Evolutionary conservation across 2,329 filamentous ascomycete genomes (phyloP).

Genomic region (Calonectria leucothoes): DNA sequence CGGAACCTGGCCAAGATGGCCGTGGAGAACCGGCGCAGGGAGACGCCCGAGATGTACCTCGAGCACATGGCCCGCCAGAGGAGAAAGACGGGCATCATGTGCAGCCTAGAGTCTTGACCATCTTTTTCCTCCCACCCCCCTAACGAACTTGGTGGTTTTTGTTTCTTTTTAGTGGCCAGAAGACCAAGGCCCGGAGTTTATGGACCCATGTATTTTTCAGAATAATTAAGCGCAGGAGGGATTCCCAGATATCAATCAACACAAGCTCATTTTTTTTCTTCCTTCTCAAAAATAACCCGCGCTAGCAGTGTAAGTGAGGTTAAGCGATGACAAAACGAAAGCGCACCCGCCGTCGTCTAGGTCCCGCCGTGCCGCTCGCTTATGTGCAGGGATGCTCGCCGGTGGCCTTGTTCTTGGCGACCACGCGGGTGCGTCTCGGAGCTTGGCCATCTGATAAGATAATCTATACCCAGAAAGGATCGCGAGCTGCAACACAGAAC

Average conservation of each 20-base stretch:
- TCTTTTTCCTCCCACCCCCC: too few species aligned
- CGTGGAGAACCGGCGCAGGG: neutral
- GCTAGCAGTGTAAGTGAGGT: too few species aligned
- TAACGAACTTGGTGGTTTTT: too few species aligned
- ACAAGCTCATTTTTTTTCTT: neutral
- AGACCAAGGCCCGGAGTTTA: neutral
- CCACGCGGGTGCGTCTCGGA: neutral
- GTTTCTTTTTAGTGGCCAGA: neutral
- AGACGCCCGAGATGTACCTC: neutral
- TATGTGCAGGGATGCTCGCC: constrained; percentile 1
- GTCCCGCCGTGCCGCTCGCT: neutral
- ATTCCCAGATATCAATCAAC: neutral
- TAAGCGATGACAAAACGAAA: neutral
- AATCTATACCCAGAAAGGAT: constrained; percentile 18
- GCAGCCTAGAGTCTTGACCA: neutral
- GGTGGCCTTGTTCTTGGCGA: neutral
- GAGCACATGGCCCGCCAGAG: constrained; percentile 11
- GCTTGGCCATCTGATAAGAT: constrained; percentile 32
- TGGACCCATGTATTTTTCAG: neutral
- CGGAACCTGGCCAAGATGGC: neutral
- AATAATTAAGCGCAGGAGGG: neutral
- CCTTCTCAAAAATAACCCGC: neutral
- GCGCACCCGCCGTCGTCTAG: neutral
- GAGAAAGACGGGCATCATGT: constrained; percentile 5
- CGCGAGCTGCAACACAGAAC: neutral